Percentiles rank a stretch among this genome's conserved stretches.
Evolutionary conservation across 306 rosid genomes (phyloP).

Genomic region (Chamaecrista fasciculata): DNA sequence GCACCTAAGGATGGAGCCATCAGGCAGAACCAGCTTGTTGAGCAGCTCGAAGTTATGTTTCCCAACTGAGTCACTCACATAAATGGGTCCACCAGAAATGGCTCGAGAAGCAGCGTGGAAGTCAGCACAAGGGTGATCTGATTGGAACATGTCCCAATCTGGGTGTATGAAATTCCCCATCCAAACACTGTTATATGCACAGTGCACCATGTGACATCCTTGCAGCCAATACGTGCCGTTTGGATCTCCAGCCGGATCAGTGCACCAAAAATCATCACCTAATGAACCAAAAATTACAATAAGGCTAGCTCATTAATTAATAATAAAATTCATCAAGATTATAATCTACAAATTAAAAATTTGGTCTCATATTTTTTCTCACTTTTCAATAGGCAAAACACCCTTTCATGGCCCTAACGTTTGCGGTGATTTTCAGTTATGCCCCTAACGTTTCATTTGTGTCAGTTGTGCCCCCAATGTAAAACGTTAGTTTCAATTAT

Average conservation of each 20-base stretch:
- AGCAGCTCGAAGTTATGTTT: conserved; percentile 68
- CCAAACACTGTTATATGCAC: conserved; percentile 82
- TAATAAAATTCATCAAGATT: too few species aligned
- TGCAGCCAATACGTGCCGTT: conserved; percentile 71
- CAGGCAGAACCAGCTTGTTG: conserved; percentile 55
- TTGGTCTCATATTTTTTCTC: too few species aligned
- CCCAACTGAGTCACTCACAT: conserved; percentile 70
- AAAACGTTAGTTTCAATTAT: too few species aligned
- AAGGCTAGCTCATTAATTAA: too few species aligned
- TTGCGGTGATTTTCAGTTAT: too few species aligned
- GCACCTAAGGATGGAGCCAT: conserved; percentile 68
- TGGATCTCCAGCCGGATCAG: conserved; percentile 60
- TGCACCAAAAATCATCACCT: conserved; percentile 87
- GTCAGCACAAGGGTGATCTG: conserved; percentile 61
- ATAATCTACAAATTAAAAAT: too few species aligned
- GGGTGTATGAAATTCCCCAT: conserved; percentile 79
- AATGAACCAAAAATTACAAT: too few species aligned
- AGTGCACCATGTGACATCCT: conserved; percentile 84
- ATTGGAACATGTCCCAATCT: conserved; percentile 90
- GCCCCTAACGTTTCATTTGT: too few species aligned
- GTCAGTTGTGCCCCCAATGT: too few species aligned
- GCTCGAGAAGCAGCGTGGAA: conserved; percentile 76
- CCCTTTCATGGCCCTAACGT: too few species aligned
- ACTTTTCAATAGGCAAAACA: too few species aligned
- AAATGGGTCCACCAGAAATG: conserved; percentile 79